Evolutionary conservation across 352 stramenopile species (phyloP).

Genomic region (Pythium monospermum): DNA sequence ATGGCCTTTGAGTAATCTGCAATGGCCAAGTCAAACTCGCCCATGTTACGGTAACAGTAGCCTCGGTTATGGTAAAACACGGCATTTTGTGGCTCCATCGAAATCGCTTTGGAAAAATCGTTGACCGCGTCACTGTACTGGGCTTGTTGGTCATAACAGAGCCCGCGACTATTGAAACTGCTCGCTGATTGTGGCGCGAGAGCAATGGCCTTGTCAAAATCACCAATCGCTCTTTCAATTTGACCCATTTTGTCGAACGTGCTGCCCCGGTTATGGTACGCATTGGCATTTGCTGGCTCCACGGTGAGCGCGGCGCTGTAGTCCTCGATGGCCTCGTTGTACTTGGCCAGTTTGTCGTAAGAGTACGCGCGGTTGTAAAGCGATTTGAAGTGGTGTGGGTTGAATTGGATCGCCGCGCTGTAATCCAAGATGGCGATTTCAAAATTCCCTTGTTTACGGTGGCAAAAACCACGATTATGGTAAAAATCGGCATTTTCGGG

Average conservation of each 20-base stretch:
- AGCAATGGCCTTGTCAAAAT: slow-evolving; percentile 63
- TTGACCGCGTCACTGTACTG: slow-evolving; percentile 53
- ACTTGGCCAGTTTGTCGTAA: slow-evolving; percentile 74
- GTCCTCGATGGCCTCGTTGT: slow-evolving; percentile 57
- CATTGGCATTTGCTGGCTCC: slow-evolving; percentile 71
- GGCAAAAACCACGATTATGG: slow-evolving; percentile 81
- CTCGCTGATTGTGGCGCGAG: slow-evolving; percentile 54
- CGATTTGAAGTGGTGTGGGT: slow-evolving; percentile 83
- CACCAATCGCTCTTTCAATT: slow-evolving; percentile 46
- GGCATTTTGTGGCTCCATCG: slow-evolving; percentile 63
- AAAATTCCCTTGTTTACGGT: slow-evolving; percentile 77
- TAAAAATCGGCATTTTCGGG: slow-evolving; percentile 75
- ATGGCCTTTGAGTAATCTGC: slow-evolving; percentile 65
- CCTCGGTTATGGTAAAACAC: slow-evolving; percentile 85
- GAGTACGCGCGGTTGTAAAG: slow-evolving; percentile 88
- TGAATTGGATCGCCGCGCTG: slow-evolving; percentile 56
- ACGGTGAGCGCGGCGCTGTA: slow-evolving; percentile 70
- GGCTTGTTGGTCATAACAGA: slow-evolving; percentile 70
- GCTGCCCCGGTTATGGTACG: slow-evolving; percentile 80
- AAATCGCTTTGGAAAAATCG: slow-evolving; percentile 66
- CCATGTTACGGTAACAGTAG: slow-evolving; percentile 80
- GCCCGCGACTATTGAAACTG: slow-evolving; percentile 78
- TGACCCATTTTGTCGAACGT: slow-evolving; percentile 77
- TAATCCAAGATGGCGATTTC: slow-evolving; percentile 78
- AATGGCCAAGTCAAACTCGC: slow-evolving; percentile 62